Evolutionary conservation across 345 rosid species (phyloP), one percentile per base, ranked within the genome.

Genomic region (Brassica incana): DNA sequence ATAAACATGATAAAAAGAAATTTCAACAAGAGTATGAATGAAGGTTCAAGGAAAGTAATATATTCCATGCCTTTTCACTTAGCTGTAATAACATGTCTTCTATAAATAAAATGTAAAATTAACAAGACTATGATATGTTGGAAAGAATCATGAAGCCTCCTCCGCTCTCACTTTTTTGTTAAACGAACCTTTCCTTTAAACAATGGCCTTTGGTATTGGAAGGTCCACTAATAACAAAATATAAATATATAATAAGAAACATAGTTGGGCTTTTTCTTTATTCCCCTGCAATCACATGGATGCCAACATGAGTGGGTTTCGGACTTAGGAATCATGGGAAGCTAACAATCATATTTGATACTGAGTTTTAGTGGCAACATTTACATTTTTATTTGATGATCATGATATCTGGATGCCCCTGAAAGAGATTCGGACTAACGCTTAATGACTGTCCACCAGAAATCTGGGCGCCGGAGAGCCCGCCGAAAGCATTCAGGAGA

Each of bases 191-290:
- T 7, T 14, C 10, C 82, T 79, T 79, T 79, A 79, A 69, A 74
- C 78, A 63, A 74, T 74, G 66, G 78, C 82, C 78, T 35, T 79
- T 79, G 78, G 71, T 27, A 69, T 80, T 80, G 83, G 83, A 63
- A 69, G 30, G 71, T 64, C 72, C 79, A 74, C 83, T 80, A 50
- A 35, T 60, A 10, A 67, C 40, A 67, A 23, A 60, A 60, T 4
- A 73, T n/a, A 67, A 48, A 72, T 30, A n/a, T 1, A 65, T 61
- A 40, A 65, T 33, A 67, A 67, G 64, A 67, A 78, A 73, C 71
- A 33, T 70, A 32, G 25, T 62, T 61, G 18, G 40, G 29, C 18
- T 60, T 61, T 45, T 48, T 35, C 65, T 63, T 70, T 70, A n/a
- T 48, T 69, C 61, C 35, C 25, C 54, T 16, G 23, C 32, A 78